Conservation (phyloP, 2,329 filamentous ascomycete species). For the Talaromyces rugulosus region DNA sequence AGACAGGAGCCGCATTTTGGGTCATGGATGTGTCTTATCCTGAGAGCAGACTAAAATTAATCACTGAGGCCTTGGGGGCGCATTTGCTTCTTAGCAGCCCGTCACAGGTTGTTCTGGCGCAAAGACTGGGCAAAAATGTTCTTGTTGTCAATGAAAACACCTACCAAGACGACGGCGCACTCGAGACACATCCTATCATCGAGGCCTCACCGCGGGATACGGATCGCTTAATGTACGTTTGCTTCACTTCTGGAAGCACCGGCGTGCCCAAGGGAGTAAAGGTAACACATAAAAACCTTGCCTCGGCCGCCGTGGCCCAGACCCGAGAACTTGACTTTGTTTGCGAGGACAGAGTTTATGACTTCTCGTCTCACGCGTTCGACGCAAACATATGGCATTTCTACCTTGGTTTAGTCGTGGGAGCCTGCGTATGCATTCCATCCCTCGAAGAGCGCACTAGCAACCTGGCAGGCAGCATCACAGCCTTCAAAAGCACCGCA, state of each 20-base stretch:
- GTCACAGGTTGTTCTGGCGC: neutral
- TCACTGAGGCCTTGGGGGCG: neutral
- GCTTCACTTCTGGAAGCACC: slow-evolving; percentile 9
- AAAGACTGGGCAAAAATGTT: neutral
- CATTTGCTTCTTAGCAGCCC: neutral
- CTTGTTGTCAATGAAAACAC: neutral
- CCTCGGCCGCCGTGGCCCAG: slow-evolving; percentile 48
- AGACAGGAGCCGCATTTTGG: slow-evolving; percentile 4
- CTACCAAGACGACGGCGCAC: neutral
- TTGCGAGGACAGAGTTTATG: slow-evolving; percentile 53
- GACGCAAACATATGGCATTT: slow-evolving; percentile 25
- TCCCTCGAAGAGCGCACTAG: slow-evolving; percentile 41
- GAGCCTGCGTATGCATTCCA: slow-evolving; percentile 27
- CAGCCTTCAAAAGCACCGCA: slow-evolving; percentile 49
- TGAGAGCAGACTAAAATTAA: neutral
- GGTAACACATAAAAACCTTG: slow-evolving; percentile 35
- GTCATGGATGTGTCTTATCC: slow-evolving; percentile 5
- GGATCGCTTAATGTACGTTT: neutral
- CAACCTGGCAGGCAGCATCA: slow-evolving; percentile 34
- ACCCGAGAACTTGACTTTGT: slow-evolving; percentile 38
- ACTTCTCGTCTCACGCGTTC: slow-evolving; percentile 47
- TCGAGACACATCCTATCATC: neutral
- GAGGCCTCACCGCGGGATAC: neutral
- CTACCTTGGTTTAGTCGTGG: neutral
- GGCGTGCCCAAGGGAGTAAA: slow-evolving; percentile 5